phyloP scores from a whole-genome alignment of 345 rosid species.

The Orychophragmus violaceus region DNA sequence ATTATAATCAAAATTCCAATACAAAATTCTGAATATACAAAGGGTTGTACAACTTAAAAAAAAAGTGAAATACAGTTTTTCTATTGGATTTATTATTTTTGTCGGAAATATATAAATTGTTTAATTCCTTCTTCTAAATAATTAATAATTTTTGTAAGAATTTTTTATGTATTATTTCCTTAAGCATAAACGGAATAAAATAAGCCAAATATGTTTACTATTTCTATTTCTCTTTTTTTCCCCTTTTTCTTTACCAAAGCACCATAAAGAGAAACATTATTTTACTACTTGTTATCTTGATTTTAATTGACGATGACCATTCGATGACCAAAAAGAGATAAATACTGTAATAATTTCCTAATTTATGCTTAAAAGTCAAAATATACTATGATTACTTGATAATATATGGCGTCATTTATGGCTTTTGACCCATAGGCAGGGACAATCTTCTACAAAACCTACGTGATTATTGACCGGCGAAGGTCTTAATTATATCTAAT shows the following conservation, averaged over 20 bases:
- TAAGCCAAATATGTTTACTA: no score
- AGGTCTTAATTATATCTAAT: background rate
- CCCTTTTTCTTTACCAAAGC: slow-evolving; percentile 19
- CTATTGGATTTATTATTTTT: no score
- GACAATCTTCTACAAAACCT: slow-evolving; percentile 3
- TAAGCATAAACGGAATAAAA: no score
- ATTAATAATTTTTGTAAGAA: no score
- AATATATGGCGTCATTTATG: slow-evolving; percentile 19
- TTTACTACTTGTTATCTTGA: slow-evolving; percentile 21
- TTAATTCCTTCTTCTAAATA: no score
- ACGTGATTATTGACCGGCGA: slow-evolving; percentile 18
- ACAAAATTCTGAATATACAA: no score
- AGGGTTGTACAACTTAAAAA: no score
- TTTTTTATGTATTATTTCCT: no score
- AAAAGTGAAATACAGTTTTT: no score
- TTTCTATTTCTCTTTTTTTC: background rate
- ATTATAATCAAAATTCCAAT: no score
- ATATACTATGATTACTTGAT: background rate
- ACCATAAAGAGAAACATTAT: slow-evolving; percentile 17
- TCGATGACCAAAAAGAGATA: slow-evolving; percentile 14
- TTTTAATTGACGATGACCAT: slow-evolving; percentile 25
- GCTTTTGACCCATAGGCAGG: slow-evolving; percentile 20
- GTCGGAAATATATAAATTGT: no score
- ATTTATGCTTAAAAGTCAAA: background rate
- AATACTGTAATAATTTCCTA: slow-evolving; percentile 3